A percentile compares a stretch with the other conserved stretches of the same genome.
Conservation (phyloP, 257 asterid genomes). For the Gynochthodes officinalis region DNA sequence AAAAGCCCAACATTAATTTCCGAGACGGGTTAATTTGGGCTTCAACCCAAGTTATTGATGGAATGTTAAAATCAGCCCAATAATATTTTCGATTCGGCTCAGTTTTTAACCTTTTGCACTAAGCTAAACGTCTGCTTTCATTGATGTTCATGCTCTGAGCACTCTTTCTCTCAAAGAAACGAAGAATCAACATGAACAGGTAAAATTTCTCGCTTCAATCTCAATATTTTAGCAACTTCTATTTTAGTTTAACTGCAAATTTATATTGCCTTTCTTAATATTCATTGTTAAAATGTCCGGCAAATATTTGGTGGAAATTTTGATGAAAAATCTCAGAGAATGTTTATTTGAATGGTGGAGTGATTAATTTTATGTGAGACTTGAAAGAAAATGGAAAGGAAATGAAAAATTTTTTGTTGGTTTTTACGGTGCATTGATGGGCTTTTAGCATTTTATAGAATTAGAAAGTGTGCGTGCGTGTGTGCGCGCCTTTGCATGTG, state of each 20-base stretch:
- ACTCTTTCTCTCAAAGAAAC: not conserved
- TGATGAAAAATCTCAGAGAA: not conserved
- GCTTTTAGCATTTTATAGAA: not conserved
- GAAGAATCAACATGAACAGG: slow-evolving; percentile 16
- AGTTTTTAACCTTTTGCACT: too few relatives aligned
- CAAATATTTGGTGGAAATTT: not conserved
- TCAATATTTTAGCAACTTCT: not conserved
- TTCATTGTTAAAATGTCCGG: not conserved
- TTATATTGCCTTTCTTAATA: not conserved
- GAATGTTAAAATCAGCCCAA: too few relatives aligned
- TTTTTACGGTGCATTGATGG: not conserved
- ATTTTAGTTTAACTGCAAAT: not conserved
- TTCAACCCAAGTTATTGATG: too few relatives aligned
- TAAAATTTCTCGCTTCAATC: not conserved
- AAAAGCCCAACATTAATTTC: too few relatives aligned
- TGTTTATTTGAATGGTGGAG: not conserved
- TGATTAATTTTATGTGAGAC: not conserved
- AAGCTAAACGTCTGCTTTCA: too few relatives aligned
- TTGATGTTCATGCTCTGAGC: not conserved
- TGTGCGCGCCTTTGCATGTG: not conserved
- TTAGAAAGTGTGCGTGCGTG: not conserved
- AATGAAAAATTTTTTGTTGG: not conserved
- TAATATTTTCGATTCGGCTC: too few relatives aligned
- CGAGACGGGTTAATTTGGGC: too few relatives aligned
- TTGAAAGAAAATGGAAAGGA: not conserved